Percentiles rank a stretch among this genome's conserved stretches.
Evolutionary conservation across 2,329 filamentous ascomycete genomes (phyloP).

Genomic region (Exophiala oligosperma): DNA sequence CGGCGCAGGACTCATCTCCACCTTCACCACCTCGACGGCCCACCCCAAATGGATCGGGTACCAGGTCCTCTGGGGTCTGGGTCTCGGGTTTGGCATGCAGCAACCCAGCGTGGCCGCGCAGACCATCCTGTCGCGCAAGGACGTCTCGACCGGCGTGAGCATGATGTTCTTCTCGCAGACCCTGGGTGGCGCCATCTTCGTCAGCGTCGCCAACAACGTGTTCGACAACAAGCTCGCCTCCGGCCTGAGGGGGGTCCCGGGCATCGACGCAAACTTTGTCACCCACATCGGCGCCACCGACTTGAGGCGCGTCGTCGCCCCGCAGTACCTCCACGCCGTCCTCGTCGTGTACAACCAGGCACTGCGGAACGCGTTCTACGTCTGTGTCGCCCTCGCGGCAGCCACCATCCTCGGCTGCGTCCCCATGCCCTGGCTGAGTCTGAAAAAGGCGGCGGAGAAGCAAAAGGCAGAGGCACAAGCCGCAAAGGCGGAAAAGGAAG

Average conservation of each 20-base stretch:
- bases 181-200: constrained; percentile 28
- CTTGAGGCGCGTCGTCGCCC: constrained; percentile 55
- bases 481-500: neutral
- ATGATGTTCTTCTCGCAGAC: constrained; percentile 29
- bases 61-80: constrained; percentile 35
- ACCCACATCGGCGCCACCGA: constrained; percentile 24
- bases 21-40: constrained; percentile 28
- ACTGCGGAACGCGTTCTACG: constrained; percentile 60
- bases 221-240: constrained; percentile 25
- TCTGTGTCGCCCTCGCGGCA: constrained; percentile 56
- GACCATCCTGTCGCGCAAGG: constrained; percentile 28
- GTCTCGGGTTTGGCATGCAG: constrained; percentile 33
- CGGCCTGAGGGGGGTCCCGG: constrained; percentile 16
- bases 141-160: constrained; percentile 30
- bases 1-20: constrained; percentile 34
- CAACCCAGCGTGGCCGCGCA: constrained; percentile 31
- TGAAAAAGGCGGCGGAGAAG: constrained; percentile 51
- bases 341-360: constrained; percentile 64
- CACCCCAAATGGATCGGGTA: constrained; percentile 35
- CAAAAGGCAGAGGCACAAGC: constrained; percentile 17
- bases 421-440: constrained; percentile 64
- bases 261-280: constrained; percentile 19
- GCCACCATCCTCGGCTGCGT: constrained; percentile 56
- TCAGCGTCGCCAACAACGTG: constrained; percentile 30
- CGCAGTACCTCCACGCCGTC: constrained; percentile 54